phyloP scores from a whole-genome alignment of 306 rosid species.

The Fragaria iinumae region DNA sequence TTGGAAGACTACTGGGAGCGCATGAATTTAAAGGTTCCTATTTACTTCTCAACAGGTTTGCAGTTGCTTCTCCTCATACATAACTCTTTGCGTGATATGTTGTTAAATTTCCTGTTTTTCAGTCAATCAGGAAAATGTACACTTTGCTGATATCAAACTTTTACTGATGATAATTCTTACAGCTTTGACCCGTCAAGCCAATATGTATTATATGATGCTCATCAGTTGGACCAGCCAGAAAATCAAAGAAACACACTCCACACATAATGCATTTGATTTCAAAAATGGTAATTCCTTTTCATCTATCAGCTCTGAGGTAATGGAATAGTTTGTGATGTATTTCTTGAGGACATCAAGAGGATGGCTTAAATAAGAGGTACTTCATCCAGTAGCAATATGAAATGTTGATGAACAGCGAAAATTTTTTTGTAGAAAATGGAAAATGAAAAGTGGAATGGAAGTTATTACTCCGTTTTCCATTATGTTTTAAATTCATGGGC shows the following conservation, averaged over 20 bases:
- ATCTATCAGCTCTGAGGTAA: conserved; percentile 5
- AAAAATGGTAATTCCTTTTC: conserved; percentile 52
- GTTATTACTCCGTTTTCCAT: neutral
- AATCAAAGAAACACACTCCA: conserved; percentile 72
- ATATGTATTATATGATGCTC: conserved; percentile 86
- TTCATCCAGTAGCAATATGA: neutral
- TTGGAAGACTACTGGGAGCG: conserved; percentile 98
- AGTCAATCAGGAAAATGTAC: neutral
- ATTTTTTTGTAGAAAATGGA: neutral
- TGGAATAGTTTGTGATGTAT: neutral
- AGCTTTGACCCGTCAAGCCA: conserved; percentile 92
- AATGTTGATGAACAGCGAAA: neutral
- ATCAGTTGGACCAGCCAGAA: conserved; percentile 96
- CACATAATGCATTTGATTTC: conserved; percentile 83
- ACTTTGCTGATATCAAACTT: neutral
- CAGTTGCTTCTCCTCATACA: neutral
- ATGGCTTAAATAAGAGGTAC: neutral
- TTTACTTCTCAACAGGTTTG: conserved; percentile 88
- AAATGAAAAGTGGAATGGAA: neutral
- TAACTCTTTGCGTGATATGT: neutral
- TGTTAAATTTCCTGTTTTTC: neutral
- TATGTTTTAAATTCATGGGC: neutral
- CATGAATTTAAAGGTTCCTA: conserved; percentile 87
- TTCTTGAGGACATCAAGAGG: neutral
- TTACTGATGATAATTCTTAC: conserved; percentile 32